Evolutionary conservation across 148 eudicot genomes (phyloP), one percentile per base, ranked within the genome.

Genomic region (Silene uniflora): DNA sequence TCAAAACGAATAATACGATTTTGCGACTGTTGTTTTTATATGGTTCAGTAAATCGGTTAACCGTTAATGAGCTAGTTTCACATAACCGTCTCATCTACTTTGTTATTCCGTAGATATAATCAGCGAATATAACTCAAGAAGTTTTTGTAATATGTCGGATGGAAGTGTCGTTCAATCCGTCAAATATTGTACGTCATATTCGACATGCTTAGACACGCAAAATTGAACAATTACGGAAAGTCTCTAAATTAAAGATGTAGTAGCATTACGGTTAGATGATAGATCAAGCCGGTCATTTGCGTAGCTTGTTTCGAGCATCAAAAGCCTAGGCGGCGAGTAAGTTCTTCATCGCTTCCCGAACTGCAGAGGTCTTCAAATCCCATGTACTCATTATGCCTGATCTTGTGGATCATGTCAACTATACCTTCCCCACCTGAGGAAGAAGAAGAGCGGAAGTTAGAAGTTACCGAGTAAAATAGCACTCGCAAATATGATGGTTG

Each of bases 381-480:
- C 86, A 86, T 86, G 85, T 86, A 86, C 72, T 81, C 86, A 7
- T 79, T 24, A 6, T 82, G 61, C 62, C 77, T 44, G 18, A 86
- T 81, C 69, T 71, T 75, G 70, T 72, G 52, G 1, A 86, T 42
- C 85, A 77, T 86, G 62, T 75, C 63, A 18, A 69, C 59, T 39
- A 86, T 76, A 66, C 88, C 88, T 12, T 73, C 79, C 1, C 86
- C 88, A 47, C 88, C 86, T 86, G 79, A 54, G 35, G 6, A 25
- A 17, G 3, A 55, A 17, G 29, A 39, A 59, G 17, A 22, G 23
- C 1, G 54, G 19, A 2, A 21, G 7, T 2, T 0, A 3, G 69
- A 8, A 11, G 74, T 80, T 73, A 81, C 95, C 95, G 68, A 90
- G 85, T 46, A 85, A 83, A 73, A 90, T 71, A 7, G 95, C 92